Percentiles rank a stretch among this genome's conserved stretches.
These are phyloP conservation scores for Parascedosporium putredinis DNA, from an alignment of 2,329 filamentous ascomycete species.

Conservation along the genomic window DNA sequence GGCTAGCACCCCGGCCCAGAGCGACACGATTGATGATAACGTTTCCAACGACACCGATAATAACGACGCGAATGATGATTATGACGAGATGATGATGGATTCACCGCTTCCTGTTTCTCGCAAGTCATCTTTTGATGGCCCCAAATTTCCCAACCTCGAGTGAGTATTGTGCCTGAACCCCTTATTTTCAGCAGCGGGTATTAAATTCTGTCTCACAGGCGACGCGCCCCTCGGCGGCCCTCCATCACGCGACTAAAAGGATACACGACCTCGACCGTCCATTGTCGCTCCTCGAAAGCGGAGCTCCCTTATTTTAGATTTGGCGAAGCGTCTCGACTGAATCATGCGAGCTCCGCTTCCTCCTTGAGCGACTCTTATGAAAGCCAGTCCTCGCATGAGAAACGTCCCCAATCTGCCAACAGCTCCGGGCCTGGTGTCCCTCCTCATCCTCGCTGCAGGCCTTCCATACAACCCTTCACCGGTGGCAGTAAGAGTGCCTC, in stretches of 20 bases:
- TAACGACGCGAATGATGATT: slow-evolving; percentile 11
- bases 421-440: slow-evolving; percentile 45
- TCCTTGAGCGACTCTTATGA: slow-evolving; percentile 70
- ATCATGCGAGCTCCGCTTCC: background rate
- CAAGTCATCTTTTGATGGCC: slow-evolving; percentile 35
- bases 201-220: slow-evolving; percentile 34
- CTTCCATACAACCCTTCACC: slow-evolving; percentile 51
- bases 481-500: slow-evolving; percentile 46
- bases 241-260: slow-evolving; percentile 67
- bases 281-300: slow-evolving; percentile 42
- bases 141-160: slow-evolving; percentile 41
- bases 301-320: slow-evolving; percentile 71
- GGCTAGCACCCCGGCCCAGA: slow-evolving; percentile 65
- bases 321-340: slow-evolving; percentile 24
- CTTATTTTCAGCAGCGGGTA: background rate
- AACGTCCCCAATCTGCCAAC: slow-evolving; percentile 48
- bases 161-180: slow-evolving; percentile 25
- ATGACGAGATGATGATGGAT: slow-evolving; percentile 43
- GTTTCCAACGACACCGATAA: background rate
- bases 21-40: background rate
- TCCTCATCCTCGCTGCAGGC: slow-evolving; percentile 52
- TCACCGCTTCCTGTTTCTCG: slow-evolving; percentile 42
- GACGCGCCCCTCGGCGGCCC: slow-evolving; percentile 53
- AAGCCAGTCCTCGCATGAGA: slow-evolving; percentile 62
- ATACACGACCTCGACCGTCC: slow-evolving; percentile 56